phyloP scores from a whole-genome alignment of 2,329 filamentous ascomycete genomes.

The Biscogniauxia sp. region DNA sequence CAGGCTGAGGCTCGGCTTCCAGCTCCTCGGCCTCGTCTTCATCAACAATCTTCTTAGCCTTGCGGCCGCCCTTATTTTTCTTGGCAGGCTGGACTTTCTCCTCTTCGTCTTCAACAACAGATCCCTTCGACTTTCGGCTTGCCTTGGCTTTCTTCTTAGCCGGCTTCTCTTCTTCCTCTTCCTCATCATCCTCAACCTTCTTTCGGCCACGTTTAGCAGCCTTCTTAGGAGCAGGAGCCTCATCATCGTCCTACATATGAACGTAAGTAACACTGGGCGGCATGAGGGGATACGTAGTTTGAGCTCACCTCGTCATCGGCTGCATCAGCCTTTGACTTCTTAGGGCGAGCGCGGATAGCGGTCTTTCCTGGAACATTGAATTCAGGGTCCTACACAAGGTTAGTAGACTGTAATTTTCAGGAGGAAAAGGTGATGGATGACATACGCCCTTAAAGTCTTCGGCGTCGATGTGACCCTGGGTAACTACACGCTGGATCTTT shows the following conservation, averaged over 20 bases:
- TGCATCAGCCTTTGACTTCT: conserved; percentile 33
- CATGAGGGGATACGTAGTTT: conserved; percentile 8
- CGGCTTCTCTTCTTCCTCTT: conserved; percentile 23
- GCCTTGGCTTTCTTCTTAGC: conserved; percentile 33
- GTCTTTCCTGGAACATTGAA: conserved; percentile 67
- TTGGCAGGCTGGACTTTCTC: conserved; percentile 34
- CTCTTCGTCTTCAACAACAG: conserved; percentile 26
- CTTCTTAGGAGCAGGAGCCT: conserved; percentile 29
- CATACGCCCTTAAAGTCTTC: conserved; percentile 88
- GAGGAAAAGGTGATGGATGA: conserved; percentile 19
- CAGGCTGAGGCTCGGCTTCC: conserved; percentile 21
- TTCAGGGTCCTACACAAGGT: conserved; percentile 61
- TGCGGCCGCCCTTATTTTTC: conserved; percentile 32
- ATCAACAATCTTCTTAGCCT: conserved; percentile 28
- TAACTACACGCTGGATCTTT: conserved; percentile 71
- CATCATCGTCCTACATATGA: conserved; percentile 19
- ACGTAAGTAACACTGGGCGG: conserved; percentile 4
- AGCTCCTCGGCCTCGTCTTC: conserved; percentile 24
- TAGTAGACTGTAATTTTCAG: conserved; percentile 12
- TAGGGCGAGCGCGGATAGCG: conserved; percentile 55
- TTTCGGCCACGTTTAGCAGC: conserved; percentile 38
- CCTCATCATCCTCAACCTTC: conserved; percentile 33
- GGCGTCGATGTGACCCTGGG: conserved; percentile 76
- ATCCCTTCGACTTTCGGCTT: conserved; percentile 34
- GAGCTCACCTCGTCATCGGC: conserved; percentile 33